A percentile compares a stretch with the other conserved stretches of the same genome.
Evolutionary conservation across 1,139 yeast genomes (phyloP).

Genomic region (Suhomyces chickasaworum): DNA sequence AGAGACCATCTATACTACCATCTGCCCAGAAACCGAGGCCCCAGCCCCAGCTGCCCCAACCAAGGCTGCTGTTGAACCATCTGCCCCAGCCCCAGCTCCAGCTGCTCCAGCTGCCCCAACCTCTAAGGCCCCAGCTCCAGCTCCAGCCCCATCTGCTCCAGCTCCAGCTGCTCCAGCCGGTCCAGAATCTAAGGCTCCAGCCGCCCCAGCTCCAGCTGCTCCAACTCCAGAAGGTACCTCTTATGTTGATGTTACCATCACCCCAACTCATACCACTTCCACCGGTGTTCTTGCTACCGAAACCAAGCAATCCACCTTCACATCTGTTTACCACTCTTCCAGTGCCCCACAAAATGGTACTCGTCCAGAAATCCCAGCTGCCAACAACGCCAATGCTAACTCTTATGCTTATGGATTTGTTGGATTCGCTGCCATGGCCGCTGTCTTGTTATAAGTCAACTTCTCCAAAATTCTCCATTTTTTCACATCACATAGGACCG

Average conservation of each 20-base stretch:
- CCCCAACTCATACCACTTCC: constrained; percentile 40
- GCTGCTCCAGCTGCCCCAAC: constrained; percentile 12
- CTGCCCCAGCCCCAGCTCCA: constrained; percentile 13
- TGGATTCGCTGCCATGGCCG: constrained; percentile 50
- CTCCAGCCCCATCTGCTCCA: constrained; percentile 8
- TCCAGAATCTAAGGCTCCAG: constrained; percentile 11
- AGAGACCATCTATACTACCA: constrained; percentile 50
- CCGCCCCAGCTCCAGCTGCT: constrained; percentile 10
- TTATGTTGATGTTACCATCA: constrained; percentile 26
- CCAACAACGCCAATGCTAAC: constrained; percentile 31
- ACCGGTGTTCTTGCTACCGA: constrained; percentile 40
- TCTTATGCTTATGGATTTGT: constrained; percentile 39
- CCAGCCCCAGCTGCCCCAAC: constrained; percentile 20
- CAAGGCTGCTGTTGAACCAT: constrained; percentile 11
- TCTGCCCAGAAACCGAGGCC: constrained; percentile 42
- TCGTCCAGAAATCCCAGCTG: constrained; percentile 22
- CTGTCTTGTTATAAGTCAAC: constrained; percentile 38
- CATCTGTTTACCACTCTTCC: constrained; percentile 27
- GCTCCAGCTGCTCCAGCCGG: constrained; percentile 22
- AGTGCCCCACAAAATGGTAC: constrained; percentile 19
- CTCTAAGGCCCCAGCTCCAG: constrained; percentile 8
- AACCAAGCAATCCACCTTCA: constrained; percentile 36
- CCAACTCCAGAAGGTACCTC: constrained; percentile 15
- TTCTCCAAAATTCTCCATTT: too few species aligned
- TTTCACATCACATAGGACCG: neutral